Evolutionary conservation across 257 asterid species (phyloP).

Genomic region (Nicotiana noctiflora): DNA sequence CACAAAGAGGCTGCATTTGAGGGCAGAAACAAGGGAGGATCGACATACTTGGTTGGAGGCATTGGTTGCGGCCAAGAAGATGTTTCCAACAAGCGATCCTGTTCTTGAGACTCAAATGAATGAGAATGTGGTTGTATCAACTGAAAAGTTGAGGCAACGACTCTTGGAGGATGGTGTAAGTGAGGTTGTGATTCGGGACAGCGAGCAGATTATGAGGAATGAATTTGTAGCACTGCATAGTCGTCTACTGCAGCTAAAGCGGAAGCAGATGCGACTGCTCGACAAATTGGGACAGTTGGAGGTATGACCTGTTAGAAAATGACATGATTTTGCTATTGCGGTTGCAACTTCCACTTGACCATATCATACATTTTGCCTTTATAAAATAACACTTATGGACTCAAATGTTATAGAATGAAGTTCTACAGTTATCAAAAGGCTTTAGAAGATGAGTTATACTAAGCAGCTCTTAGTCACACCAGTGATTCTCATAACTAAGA

Average conservation of each 20-base stretch:
- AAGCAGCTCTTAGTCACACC: too few species aligned
- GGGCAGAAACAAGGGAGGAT: constrained; percentile 21
- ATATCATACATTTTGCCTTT: too few species aligned
- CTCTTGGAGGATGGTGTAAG: constrained; percentile 24
- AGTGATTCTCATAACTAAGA: too few species aligned
- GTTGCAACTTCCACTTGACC: too few species aligned
- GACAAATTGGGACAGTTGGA: constrained; percentile 25
- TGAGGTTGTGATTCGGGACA: constrained; percentile 20
- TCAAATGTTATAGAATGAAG: too few species aligned
- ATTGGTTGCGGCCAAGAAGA: constrained; percentile 11
- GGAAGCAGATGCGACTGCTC: constrained; percentile 14
- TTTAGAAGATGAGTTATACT: too few species aligned
- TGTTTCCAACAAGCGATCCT: constrained; percentile 17
- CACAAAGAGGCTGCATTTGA: constrained; percentile 20
- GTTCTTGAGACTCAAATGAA: constrained; percentile 9
- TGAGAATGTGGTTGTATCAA: constrained; percentile 13
- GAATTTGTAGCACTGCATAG: constrained; percentile 15
- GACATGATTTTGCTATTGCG: too few species aligned
- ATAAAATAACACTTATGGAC: too few species aligned
- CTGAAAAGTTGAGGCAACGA: constrained; percentile 23
- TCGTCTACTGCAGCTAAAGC: constrained; percentile 19
- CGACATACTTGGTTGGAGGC: constrained; percentile 22
- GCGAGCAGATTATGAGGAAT: constrained; percentile 23
- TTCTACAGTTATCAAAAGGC: too few species aligned
- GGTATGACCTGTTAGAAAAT: constrained; percentile 8